Evolutionary conservation across 805 yeast species (phyloP).

Genomic region (Cyberlindnera saturnus): DNA sequence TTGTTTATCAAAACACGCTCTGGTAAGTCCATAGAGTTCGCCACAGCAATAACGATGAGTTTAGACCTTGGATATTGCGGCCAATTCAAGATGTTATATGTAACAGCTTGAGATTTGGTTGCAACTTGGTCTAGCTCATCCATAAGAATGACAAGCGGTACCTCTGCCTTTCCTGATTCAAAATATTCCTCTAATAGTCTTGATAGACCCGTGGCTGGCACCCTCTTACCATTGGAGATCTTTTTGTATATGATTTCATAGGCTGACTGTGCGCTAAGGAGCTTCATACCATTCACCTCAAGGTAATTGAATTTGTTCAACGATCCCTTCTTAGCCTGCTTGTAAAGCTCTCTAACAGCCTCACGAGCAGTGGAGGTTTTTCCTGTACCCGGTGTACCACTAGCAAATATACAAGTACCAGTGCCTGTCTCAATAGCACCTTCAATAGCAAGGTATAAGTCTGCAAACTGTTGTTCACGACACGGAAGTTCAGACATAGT

Average conservation of each 20-base stretch:
- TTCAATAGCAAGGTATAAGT: slow-evolving; percentile 62
- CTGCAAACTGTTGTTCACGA: slow-evolving; percentile 75
- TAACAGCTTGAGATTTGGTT: slow-evolving; percentile 72
- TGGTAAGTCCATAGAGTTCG: slow-evolving; percentile 96
- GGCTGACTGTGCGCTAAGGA: slow-evolving; percentile 71
- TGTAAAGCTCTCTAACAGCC: slow-evolving; percentile 63
- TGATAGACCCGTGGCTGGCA: slow-evolving; percentile 49
- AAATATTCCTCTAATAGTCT: slow-evolving; percentile 64
- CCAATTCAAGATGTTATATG: slow-evolving; percentile 98
- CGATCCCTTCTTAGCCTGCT: slow-evolving; percentile 31
- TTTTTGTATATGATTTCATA: slow-evolving; percentile 81
- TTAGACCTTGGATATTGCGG: slow-evolving; percentile 78
- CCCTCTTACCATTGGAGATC: slow-evolving; percentile 46
- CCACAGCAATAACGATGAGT: slow-evolving; percentile 85
- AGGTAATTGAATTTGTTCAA: slow-evolving; percentile 56
- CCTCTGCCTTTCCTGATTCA: slow-evolving; percentile 24
- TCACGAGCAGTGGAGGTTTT: slow-evolving; percentile 91
- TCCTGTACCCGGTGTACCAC: slow-evolving; percentile 98
- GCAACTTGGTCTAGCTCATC: slow-evolving; percentile 95
- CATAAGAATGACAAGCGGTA: slow-evolving; percentile 60
- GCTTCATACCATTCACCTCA: slow-evolving; percentile 88
- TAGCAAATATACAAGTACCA: slow-evolving; percentile 82
- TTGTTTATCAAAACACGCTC: slow-evolving; percentile 84
- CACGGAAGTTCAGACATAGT: slow-evolving; percentile 58
- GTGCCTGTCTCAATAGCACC: slow-evolving; percentile 61